Conservation (phyloP, 2,329 filamentous ascomycete genomes). For the Aspergillus proliferans region DNA sequence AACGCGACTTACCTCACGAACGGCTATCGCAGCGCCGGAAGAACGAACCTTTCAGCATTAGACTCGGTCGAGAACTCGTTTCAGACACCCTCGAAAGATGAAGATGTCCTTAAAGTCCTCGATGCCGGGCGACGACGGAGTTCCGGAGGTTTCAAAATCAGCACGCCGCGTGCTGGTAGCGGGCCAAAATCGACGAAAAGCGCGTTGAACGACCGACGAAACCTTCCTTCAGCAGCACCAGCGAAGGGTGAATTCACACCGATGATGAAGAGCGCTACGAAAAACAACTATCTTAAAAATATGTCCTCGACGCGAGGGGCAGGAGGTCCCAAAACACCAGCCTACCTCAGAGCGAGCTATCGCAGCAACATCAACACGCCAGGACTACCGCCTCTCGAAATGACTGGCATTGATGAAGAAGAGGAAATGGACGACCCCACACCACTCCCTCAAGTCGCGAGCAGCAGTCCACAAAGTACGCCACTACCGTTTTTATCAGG, state of each 20-base stretch:
- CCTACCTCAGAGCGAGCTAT: slow-evolving; percentile 55
- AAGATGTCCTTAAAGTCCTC: slow-evolving; percentile 69
- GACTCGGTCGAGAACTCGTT: slow-evolving; percentile 88
- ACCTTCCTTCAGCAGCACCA: slow-evolving; percentile 56
- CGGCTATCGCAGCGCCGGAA: slow-evolving; percentile 51
- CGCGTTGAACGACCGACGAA: slow-evolving; percentile 63
- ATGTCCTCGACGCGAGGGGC: slow-evolving; percentile 55
- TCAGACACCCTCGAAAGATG: slow-evolving; percentile 68
- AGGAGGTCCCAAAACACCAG: slow-evolving; percentile 61
- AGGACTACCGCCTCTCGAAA: slow-evolving; percentile 65
- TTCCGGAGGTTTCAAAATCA: slow-evolving; percentile 52
- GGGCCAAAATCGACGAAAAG: slow-evolving; percentile 34
- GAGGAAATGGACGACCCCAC: slow-evolving; percentile 63
- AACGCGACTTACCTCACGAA: slow-evolving; percentile 74
- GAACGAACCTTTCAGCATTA: slow-evolving; percentile 46
- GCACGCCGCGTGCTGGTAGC: slow-evolving; percentile 69
- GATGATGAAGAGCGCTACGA: slow-evolving; percentile 70
- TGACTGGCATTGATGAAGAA: slow-evolving; percentile 59
- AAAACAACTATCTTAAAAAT: slow-evolving; percentile 56
- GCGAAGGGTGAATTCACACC: slow-evolving; percentile 80
- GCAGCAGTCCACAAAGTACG: slow-evolving; percentile 76
- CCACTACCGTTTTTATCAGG: slow-evolving; percentile 67
- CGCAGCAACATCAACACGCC: slow-evolving; percentile 67
- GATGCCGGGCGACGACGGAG: slow-evolving; percentile 55
- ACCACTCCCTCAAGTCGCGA: slow-evolving; percentile 66